Percentiles rank a stretch among this genome's conserved stretches.
Evolutionary conservation across 768 basidiomycete species (phyloP).

Genomic region (Mycena latifolia): DNA sequence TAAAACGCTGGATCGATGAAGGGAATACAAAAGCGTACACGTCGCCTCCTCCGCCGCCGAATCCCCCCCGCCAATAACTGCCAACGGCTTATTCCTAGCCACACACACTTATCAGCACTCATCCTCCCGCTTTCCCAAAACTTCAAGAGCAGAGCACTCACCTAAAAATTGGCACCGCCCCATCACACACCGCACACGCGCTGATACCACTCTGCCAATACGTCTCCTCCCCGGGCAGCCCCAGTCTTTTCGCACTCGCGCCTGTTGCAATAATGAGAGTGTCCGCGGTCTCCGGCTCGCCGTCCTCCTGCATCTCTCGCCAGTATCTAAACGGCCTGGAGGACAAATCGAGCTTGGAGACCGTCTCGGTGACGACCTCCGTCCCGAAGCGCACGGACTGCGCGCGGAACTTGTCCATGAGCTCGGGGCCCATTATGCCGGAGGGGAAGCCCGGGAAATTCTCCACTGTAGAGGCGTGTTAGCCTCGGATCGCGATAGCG

Average conservation of each 20-base stretch:
- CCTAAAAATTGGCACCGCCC: constrained; percentile 99
- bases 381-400: constrained; percentile 97
- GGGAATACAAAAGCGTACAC: constrained; percentile 67
- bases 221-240: constrained; percentile 89
- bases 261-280: constrained; percentile 97
- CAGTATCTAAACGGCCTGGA: constrained; percentile 96
- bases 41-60: constrained; percentile 98
- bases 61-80: constrained; percentile 98
- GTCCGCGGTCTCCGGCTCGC: constrained; percentile 93
- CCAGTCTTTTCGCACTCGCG: constrained; percentile 93
- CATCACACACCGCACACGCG: constrained; percentile 82
- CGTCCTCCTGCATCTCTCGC: constrained; percentile 88
- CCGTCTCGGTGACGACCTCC: constrained; percentile 97
- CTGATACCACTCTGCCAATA: constrained; percentile 99
- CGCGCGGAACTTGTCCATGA: constrained; percentile 99
- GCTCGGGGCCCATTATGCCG: constrained; percentile 93
- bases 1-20: neutral
- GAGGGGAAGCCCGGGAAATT: constrained; percentile 98
- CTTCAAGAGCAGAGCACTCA: no score
- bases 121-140: no score
- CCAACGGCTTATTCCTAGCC: constrained; percentile 91
- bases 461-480: constrained; percentile 66
- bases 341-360: constrained; percentile 94
- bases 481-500: no score
- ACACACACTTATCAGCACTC: neutral